Conservation (phyloP, 2,329 filamentous ascomycete genomes). For the Phyllosticta ampelicida region DNA sequence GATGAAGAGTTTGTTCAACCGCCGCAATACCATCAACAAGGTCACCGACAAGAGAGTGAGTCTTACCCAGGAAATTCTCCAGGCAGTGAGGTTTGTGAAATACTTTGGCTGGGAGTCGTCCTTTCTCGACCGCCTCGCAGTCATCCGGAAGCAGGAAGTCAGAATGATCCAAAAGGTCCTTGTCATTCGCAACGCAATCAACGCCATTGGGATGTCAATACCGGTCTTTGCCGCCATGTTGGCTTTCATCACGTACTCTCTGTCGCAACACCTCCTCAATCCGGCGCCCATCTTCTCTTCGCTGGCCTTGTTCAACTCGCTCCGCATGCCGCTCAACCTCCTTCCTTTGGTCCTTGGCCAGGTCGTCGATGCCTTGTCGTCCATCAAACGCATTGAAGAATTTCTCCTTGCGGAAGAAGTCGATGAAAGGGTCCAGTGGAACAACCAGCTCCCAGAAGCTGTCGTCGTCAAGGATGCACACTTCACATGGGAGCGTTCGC, state of each 20-base stretch:
- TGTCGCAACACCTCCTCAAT: constrained; percentile 54
- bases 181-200: constrained; percentile 73
- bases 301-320: constrained; percentile 81
- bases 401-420: constrained; percentile 81
- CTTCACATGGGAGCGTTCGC: constrained; percentile 76
- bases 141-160: constrained; percentile 68
- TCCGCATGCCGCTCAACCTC: constrained; percentile 82
- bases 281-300: constrained; percentile 85
- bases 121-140: constrained; percentile 65
- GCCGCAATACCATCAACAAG: constrained; percentile 76
- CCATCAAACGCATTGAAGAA: constrained; percentile 73
- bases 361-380: constrained; percentile 79
- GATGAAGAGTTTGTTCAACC: constrained; percentile 64
- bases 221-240: constrained; percentile 94
- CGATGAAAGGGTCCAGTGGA: constrained; percentile 55
- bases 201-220: constrained; percentile 72
- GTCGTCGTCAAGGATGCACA: constrained; percentile 61
- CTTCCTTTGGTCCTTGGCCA: constrained; percentile 82
- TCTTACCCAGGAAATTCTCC: constrained; percentile 83
- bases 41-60: constrained; percentile 87
- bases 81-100: constrained; percentile 89
- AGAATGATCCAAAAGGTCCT: constrained; percentile 73
- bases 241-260: constrained; percentile 70
- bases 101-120: constrained; percentile 92
- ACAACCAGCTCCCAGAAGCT: constrained; percentile 41